These are phyloP conservation scores for Arctium lappa DNA, from an alignment of 129 eudicot species.

Conservation along the genomic window DNA sequence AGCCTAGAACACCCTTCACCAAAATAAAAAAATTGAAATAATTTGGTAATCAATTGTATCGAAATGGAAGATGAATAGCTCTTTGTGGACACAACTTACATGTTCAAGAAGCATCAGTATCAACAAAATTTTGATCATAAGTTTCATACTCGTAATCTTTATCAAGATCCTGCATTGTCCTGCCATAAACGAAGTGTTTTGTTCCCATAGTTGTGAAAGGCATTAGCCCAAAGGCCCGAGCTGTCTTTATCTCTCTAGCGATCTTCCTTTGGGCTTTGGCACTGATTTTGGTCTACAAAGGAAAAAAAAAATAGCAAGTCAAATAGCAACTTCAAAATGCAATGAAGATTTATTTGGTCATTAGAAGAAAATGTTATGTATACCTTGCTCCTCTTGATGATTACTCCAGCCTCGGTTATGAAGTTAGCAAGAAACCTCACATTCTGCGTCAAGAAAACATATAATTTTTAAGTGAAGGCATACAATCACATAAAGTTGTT, in stretches of 20 bases:
- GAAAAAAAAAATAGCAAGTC: not conserved
- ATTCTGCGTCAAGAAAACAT: constrained; percentile 40
- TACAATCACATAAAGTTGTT: no score
- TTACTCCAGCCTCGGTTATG: constrained; percentile 83
- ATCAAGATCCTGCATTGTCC: constrained; percentile 61
- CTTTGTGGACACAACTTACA: not conserved
- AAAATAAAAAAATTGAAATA: no score
- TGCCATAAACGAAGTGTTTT: constrained; percentile 54
- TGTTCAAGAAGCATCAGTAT: constrained; percentile 10
- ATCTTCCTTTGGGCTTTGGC: constrained; percentile 90
- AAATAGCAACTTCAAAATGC: not conserved
- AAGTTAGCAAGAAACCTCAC: constrained; percentile 91
- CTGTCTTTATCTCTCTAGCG: constrained; percentile 68
- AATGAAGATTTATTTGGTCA: not conserved
- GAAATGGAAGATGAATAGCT: not conserved
- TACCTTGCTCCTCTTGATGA: constrained; percentile 90
- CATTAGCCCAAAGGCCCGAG: constrained; percentile 84
- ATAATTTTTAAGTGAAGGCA: no score
- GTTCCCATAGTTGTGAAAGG: constrained; percentile 94
- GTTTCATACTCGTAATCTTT: constrained; percentile 52
- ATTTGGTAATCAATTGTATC: not conserved
- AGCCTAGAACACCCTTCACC: no score
- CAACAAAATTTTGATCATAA: constrained; percentile 28
- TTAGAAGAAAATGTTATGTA: not conserved
- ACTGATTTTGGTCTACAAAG: constrained; percentile 65